Percentiles rank a stretch among this genome's conserved stretches.
Evolutionary conservation across 2,329 filamentous ascomycete genomes (phyloP).

Genomic region (Aspergillus floridensis): DNA sequence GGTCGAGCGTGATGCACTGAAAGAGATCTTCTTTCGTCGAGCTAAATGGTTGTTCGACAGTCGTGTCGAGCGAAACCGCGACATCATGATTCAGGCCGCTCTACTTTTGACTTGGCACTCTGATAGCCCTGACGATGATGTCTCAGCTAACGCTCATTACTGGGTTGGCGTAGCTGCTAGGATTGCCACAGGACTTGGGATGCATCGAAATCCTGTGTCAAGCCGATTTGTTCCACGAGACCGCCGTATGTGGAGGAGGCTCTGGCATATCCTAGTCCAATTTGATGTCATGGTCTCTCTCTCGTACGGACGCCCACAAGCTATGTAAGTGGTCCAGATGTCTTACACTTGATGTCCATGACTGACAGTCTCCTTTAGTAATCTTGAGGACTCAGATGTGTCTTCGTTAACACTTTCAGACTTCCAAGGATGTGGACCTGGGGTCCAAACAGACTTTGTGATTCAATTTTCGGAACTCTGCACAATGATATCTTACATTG

Average conservation of each 20-base stretch:
- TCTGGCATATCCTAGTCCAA: constrained; percentile 46
- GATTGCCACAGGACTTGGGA: constrained; percentile 55
- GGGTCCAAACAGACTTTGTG: constrained; percentile 46
- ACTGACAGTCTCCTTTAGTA: constrained; percentile 25
- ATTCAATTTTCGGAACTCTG: constrained; percentile 53
- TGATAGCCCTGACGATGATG: constrained; percentile 53
- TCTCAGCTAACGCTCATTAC: constrained; percentile 52
- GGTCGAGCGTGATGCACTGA: constrained; percentile 45
- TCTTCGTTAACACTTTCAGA: constrained; percentile 44
- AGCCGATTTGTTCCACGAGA: constrained; percentile 43
- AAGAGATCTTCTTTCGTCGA: constrained; percentile 52
- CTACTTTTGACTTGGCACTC: constrained; percentile 57
- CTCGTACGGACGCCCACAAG: constrained; percentile 52
- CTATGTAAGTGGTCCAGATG: constrained; percentile 39
- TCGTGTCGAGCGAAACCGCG: constrained; percentile 54
- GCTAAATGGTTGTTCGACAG: constrained; percentile 55
- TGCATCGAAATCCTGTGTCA: constrained; percentile 48
- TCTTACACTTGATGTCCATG: neutral
- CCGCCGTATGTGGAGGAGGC: constrained; percentile 44
- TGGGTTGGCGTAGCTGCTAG: constrained; percentile 55
- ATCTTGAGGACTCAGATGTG: constrained; percentile 53
- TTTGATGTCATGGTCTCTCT: constrained; percentile 46
- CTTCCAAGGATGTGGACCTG: constrained; percentile 48
- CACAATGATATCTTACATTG: constrained; percentile 49
- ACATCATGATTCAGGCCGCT: constrained; percentile 54